These are phyloP conservation scores for Rhypophila decipiens DNA, from an alignment of 495 filamentous ascomycete genomes.

Conservation along the genomic window DNA sequence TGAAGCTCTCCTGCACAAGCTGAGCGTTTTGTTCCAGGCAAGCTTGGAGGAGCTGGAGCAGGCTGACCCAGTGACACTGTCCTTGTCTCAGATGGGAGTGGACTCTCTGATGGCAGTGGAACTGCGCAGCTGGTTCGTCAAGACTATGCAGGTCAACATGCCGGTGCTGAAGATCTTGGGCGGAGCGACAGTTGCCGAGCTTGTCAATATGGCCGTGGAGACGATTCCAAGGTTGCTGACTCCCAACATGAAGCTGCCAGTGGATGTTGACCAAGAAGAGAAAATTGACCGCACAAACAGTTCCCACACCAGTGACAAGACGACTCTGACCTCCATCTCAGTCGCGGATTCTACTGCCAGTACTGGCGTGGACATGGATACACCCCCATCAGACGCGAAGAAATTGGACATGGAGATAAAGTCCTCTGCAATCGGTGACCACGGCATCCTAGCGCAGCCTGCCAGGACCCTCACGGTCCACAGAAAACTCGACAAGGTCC, in stretches of 20 bases:
- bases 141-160: constrained; percentile 36
- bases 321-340: no score
- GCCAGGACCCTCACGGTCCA: no score
- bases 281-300: no score
- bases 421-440: no score
- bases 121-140: constrained; percentile 37
- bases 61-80: neutral
- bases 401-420: no score
- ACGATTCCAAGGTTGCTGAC: constrained; percentile 24
- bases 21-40: constrained; percentile 6
- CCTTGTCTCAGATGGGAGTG: constrained; percentile 28
- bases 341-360: no score
- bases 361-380: no score
- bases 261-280: no score
- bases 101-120: constrained; percentile 40
- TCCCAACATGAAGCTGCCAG: no score
- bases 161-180: constrained; percentile 45
- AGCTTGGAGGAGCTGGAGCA: neutral
- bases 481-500: neutral
- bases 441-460: no score
- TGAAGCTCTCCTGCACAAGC: neutral
- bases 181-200: constrained; percentile 25
- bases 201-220: constrained; percentile 2
- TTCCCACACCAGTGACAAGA: no score
- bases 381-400: no score